phyloP scores from a whole-genome alignment of 2,329 filamentous ascomycete species.

The Drechslerella stenobrocha region DNA sequence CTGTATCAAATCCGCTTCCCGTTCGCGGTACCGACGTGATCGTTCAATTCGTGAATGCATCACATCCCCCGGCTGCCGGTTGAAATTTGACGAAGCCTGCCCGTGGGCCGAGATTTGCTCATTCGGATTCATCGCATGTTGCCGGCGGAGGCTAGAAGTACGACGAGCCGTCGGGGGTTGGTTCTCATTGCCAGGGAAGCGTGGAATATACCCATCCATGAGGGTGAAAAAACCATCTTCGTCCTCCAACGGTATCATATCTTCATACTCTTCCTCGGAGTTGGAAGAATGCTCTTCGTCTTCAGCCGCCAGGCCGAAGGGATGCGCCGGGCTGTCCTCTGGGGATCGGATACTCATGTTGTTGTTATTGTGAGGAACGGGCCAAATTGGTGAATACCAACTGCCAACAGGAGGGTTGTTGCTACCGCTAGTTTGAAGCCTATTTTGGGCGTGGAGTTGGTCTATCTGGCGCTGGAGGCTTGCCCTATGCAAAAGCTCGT shows the following conservation, averaged over 20 bases:
- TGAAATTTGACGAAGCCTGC: neutral
- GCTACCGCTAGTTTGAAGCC: neutral
- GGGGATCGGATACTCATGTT: slow-evolving; percentile 16
- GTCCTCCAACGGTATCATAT: slow-evolving; percentile 24
- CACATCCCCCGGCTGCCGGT: neutral
- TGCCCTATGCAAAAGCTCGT: slow-evolving; percentile 31
- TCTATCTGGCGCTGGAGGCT: slow-evolving; percentile 35
- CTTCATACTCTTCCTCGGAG: slow-evolving; percentile 42
- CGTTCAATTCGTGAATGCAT: slow-evolving; percentile 27
- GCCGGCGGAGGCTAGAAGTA: slow-evolving; percentile 20
- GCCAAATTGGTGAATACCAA: slow-evolving; percentile 22
- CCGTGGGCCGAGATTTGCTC: slow-evolving; percentile 2
- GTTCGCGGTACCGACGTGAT: slow-evolving; percentile 26
- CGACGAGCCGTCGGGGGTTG: slow-evolving; percentile 13
- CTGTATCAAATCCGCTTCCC: slow-evolving; percentile 19
- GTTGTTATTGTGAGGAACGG: slow-evolving; percentile 2
- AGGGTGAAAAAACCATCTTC: slow-evolving; percentile 29
- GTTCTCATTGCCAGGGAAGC: slow-evolving; percentile 10
- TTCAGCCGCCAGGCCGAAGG: slow-evolving; percentile 21
- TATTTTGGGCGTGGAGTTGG: slow-evolving; percentile 17
- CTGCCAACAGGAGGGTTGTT: slow-evolving; percentile 2
- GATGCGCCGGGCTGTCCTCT: slow-evolving; percentile 7
- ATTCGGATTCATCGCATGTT: slow-evolving; percentile 10
- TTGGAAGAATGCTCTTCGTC: slow-evolving; percentile 38
- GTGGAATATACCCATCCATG: slow-evolving; percentile 24